Percentiles rank a stretch among this genome's conserved stretches.
phyloP scores from a whole-genome alignment of 345 rosid genomes.

The Murraya paniculata region DNA sequence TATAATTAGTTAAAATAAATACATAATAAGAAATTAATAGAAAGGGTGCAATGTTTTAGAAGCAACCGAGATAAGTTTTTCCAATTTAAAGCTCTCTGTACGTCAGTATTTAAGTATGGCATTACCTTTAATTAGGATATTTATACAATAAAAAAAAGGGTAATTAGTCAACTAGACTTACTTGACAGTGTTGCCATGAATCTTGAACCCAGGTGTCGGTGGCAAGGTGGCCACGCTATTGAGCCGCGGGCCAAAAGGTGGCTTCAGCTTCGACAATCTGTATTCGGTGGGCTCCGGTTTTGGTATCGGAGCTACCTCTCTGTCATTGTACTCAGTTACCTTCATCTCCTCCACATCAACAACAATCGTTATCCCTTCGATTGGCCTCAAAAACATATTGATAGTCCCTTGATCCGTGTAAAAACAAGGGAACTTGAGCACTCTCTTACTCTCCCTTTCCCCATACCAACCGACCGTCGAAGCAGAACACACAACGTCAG shows the following conservation, averaged over 20 bases:
- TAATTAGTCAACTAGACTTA: background rate
- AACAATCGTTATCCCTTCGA: conserved; percentile 10
- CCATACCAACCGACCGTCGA: conserved; percentile 37
- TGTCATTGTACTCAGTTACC: conserved; percentile 6
- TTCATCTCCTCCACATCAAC: conserved; percentile 25
- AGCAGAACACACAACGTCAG: conserved; percentile 25
- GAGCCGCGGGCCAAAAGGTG: conserved; percentile 11
- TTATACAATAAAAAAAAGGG: too few species aligned
- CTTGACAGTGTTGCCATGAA: conserved; percentile 22
- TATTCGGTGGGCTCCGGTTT: conserved; percentile 26
- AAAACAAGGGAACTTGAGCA: conserved; percentile 10
- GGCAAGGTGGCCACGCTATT: background rate
- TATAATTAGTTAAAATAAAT: too few species aligned
- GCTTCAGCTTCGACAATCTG: conserved; percentile 2
- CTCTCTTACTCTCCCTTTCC: conserved; percentile 7
- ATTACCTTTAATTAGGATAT: too few species aligned
- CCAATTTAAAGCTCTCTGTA: too few species aligned
- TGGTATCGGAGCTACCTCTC: background rate
- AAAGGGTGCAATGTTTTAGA: too few species aligned
- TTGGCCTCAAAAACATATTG: conserved; percentile 24
- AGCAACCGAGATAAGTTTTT: too few species aligned
- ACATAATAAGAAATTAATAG: too few species aligned
- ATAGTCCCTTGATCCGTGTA: background rate
- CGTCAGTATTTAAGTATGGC: too few species aligned
- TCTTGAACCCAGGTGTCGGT: conserved; percentile 4